These are phyloP conservation scores for Trichosanthes truncata DNA, from an alignment of 306 rosid species.

Conservation along the genomic window DNA sequence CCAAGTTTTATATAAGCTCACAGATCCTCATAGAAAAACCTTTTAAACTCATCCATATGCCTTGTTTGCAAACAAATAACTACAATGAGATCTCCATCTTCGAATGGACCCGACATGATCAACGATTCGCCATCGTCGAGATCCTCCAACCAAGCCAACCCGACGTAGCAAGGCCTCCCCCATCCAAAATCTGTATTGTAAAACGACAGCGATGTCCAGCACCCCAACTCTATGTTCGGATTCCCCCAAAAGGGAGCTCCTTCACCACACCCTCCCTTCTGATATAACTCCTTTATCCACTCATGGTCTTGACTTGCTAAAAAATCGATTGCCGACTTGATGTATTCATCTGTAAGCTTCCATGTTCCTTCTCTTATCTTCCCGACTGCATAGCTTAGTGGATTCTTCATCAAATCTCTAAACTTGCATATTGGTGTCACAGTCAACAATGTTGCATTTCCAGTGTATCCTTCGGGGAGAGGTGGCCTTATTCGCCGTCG, in stretches of 20 bases:
- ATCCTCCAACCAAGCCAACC: conserved; percentile 17
- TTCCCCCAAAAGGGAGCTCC: conserved; percentile 23
- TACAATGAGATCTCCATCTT: conserved; percentile 32
- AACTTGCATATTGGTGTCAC: conserved; percentile 30
- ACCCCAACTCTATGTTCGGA: conserved; percentile 40
- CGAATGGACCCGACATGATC: conserved; percentile 16
- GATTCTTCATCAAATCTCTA: conserved; percentile 33
- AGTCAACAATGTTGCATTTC: conserved; percentile 40
- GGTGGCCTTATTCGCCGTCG: conserved; percentile 37
- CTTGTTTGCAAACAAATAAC: conserved; percentile 33
- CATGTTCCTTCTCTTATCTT: conserved; percentile 40
- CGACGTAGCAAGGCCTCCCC: conserved; percentile 47
- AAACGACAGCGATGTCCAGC: conserved; percentile 43
- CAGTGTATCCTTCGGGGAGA: conserved; percentile 37
- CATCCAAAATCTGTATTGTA: conserved; percentile 56
- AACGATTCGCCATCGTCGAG: conserved; percentile 37
- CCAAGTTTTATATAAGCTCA: no score
- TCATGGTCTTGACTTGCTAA: conserved; percentile 27
- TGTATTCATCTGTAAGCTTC: conserved; percentile 33
- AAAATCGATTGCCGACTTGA: conserved; percentile 25
- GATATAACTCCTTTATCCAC: background rate
- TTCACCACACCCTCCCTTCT: no score
- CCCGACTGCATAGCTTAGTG: conserved; percentile 37
- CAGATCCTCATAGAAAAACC: conserved; percentile 25
- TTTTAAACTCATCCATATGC: conserved; percentile 47